Conservation (phyloP, 306 rosid species). For the Gleditsia sinensis region DNA sequence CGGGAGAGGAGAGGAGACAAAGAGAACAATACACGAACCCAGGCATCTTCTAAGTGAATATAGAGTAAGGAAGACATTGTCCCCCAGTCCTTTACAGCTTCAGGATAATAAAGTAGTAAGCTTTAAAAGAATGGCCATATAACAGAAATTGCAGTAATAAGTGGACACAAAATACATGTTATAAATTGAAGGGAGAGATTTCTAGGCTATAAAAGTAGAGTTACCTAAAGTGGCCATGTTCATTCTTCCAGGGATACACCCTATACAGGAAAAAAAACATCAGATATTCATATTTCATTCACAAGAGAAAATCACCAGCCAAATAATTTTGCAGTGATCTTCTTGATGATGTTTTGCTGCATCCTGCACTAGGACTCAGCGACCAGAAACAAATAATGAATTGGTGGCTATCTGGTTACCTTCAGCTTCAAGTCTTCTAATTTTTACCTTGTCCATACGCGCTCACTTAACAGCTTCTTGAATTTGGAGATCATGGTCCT, state of each 20-base stretch:
- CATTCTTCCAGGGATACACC: constrained; percentile 47
- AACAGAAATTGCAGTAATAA: constrained; percentile 41
- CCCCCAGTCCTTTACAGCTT: constrained; percentile 48
- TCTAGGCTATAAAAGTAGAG: constrained; percentile 44
- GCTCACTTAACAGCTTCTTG: constrained; percentile 91
- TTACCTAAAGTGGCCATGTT: constrained; percentile 54
- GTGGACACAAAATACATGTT: constrained; percentile 45
- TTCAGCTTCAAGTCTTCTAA: constrained; percentile 71
- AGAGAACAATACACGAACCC: constrained; percentile 12
- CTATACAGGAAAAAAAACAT: constrained; percentile 29
- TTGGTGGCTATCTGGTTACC: constrained; percentile 66
- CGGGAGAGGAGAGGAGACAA: neutral
- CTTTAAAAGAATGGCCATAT: constrained; percentile 64
- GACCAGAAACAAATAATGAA: constrained; percentile 89
- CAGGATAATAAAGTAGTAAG: constrained; percentile 34
- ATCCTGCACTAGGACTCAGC: constrained; percentile 51
- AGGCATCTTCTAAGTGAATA: constrained; percentile 32
- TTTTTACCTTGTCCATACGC: constrained; percentile 82
- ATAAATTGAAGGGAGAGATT: constrained; percentile 31
- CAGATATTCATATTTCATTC: constrained; percentile 24
- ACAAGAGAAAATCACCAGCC: constrained; percentile 36
- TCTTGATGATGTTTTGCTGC: constrained; percentile 37
- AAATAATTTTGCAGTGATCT: constrained; percentile 32
- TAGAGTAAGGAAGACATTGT: constrained; percentile 40
- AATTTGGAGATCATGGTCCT: constrained; percentile 94